Evolutionary conservation across 1,139 yeast species (phyloP).

Genomic region (Sugiyamaella paludigena): DNA sequence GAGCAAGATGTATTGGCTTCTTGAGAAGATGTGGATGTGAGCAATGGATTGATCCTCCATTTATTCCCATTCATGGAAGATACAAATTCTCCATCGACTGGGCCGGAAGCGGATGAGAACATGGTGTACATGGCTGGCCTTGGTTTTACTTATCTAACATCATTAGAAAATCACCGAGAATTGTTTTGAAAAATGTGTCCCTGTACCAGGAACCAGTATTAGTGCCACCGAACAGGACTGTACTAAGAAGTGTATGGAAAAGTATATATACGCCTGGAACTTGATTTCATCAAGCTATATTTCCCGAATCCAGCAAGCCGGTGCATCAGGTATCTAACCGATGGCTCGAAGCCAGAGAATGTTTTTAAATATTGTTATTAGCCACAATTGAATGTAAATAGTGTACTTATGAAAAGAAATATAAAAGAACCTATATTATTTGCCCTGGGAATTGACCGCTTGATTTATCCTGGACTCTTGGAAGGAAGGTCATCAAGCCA

Average conservation of each 20-base stretch:
- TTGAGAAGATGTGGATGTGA: too few species aligned
- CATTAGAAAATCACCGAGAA: slow-evolving; percentile 69
- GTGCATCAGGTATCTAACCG: slow-evolving; percentile 12
- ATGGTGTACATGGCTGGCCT: too few species aligned
- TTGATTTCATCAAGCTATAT: slow-evolving; percentile 74
- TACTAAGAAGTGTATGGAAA: slow-evolving; percentile 73
- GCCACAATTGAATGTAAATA: neutral
- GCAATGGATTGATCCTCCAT: too few species aligned
- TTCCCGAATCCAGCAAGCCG: slow-evolving; percentile 62
- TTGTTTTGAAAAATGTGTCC: slow-evolving; percentile 78
- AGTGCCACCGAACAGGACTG: slow-evolving; percentile 52
- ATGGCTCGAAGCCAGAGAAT: neutral
- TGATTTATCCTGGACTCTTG: too few species aligned
- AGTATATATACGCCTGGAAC: slow-evolving; percentile 92
- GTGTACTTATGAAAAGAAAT: neutral
- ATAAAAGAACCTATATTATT: neutral
- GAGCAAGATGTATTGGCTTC: too few species aligned
- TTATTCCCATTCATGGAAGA: too few species aligned
- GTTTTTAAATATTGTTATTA: too few species aligned
- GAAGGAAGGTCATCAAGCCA: too few species aligned
- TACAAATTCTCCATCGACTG: too few species aligned
- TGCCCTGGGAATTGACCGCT: neutral
- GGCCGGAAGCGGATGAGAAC: neutral
- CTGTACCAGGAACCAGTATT: slow-evolving; percentile 51
- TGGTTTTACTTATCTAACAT: slow-evolving; percentile 7